A percentile compares a stretch with the other conserved stretches of the same genome.
phyloP scores from a whole-genome alignment of 2,329 filamentous ascomycete genomes.

The Pseudogymnoascus sp. region DNA sequence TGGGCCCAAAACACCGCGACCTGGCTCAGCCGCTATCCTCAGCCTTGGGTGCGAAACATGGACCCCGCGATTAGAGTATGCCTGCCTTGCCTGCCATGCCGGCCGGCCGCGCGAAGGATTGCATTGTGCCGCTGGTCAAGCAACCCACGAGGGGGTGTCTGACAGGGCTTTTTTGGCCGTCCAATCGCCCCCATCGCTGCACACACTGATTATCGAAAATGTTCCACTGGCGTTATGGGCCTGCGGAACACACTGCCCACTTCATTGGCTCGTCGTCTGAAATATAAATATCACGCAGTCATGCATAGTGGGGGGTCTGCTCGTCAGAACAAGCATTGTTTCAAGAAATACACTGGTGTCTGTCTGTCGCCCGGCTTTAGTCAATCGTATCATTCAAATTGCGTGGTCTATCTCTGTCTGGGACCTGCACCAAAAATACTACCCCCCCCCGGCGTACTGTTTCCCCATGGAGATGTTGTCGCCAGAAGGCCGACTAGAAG shows the following conservation, averaged over 20 bases:
- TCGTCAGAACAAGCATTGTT: neutral
- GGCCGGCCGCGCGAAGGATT: neutral
- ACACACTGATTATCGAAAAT: slow-evolving; percentile 1
- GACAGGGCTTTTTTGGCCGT: neutral
- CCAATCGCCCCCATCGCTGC: neutral
- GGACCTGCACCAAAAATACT: neutral
- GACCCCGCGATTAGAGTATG: slow-evolving; percentile 3
- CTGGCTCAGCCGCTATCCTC: neutral
- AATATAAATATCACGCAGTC: neutral
- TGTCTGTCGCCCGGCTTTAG: neutral
- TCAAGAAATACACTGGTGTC: neutral
- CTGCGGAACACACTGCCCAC: neutral
- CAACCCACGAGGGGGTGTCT: neutral
- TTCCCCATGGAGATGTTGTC: neutral
- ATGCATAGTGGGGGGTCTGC: neutral
- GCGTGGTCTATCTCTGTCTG: neutral
- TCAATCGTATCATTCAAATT: neutral
- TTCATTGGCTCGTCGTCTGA: neutral
- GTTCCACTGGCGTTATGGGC: neutral
- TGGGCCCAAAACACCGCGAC: neutral
- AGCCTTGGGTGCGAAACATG: neutral
- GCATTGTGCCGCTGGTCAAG: neutral
- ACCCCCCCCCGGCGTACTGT: neutral
- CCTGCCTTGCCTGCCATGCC: too few species aligned
- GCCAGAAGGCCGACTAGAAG: neutral